phyloP scores from a whole-genome alignment of 2,329 filamentous ascomycete genomes.

The Scedosporium aurantiacum region DNA sequence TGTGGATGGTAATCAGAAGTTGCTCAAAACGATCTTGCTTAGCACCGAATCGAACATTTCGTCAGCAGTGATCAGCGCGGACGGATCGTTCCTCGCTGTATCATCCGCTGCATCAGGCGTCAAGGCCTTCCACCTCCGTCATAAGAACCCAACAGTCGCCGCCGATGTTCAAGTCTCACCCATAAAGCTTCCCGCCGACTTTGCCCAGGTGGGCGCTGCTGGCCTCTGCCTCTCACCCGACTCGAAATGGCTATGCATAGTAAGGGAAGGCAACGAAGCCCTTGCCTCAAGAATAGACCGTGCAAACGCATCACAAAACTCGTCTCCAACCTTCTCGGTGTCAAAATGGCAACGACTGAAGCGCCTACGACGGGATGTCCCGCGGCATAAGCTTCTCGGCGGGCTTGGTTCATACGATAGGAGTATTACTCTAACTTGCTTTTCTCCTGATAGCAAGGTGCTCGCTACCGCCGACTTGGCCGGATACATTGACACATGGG shows the following conservation, averaged over 20 bases:
- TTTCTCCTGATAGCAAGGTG: constrained; percentile 70
- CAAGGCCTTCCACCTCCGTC: constrained; percentile 55
- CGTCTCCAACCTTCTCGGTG: constrained; percentile 6
- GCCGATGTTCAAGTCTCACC: constrained; percentile 61
- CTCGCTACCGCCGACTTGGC: constrained; percentile 71
- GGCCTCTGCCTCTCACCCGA: constrained; percentile 60
- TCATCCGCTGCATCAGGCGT: constrained; percentile 57
- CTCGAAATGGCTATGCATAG: constrained; percentile 55
- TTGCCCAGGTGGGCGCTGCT: constrained; percentile 55
- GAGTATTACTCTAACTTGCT: constrained; percentile 61
- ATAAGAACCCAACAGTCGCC: constrained; percentile 30
- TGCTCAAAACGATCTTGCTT: constrained; percentile 58
- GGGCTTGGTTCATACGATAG: constrained; percentile 67
- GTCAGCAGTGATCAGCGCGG: constrained; percentile 57
- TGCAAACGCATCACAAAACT: not conserved
- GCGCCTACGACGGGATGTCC: constrained; percentile 41
- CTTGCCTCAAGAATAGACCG: constrained; percentile 5
- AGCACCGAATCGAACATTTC: constrained; percentile 75
- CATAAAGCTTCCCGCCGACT: constrained; percentile 47
- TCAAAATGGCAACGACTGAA: constrained; percentile 35
- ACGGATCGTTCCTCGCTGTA: constrained; percentile 65
- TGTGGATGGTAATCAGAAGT: constrained; percentile 44
- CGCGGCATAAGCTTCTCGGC: constrained; percentile 47
- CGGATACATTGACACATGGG: constrained; percentile 81
- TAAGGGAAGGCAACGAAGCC: constrained; percentile 22